These are phyloP conservation scores for Leccinum rimulosum DNA, from an alignment of 768 basidiomycete species.

Conservation along the genomic window DNA sequence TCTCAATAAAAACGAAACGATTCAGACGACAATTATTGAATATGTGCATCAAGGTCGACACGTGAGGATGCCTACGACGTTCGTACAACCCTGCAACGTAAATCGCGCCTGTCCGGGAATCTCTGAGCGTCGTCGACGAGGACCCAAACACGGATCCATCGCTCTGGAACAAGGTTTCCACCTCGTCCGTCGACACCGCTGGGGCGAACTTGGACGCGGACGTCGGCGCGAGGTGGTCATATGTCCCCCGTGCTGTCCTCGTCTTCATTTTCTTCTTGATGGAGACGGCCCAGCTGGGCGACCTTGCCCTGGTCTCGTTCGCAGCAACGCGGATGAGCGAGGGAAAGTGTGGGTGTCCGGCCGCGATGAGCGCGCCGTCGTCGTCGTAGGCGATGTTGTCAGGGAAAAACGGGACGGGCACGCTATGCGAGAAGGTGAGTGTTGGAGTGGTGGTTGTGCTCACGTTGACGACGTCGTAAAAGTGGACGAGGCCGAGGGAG, in stretches of 20 bases:
- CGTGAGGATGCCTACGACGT: constrained; percentile 44
- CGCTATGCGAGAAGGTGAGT: constrained; percentile 37
- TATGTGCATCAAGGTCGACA: constrained; percentile 36
- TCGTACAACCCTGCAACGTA: constrained; percentile 62
- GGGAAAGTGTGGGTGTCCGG: constrained; percentile 67
- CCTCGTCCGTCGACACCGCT: constrained; percentile 34
- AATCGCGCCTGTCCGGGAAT: constrained; percentile 45
- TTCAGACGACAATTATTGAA: background rate
- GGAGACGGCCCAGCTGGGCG: constrained; percentile 61
- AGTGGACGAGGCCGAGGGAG: constrained; percentile 41
- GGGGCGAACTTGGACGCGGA: constrained; percentile 44
- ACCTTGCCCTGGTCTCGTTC: constrained; percentile 36
- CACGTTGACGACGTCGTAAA: constrained; percentile 48
- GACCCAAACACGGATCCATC: constrained; percentile 59
- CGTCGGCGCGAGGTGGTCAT: constrained; percentile 47
- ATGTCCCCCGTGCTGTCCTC: constrained; percentile 13
- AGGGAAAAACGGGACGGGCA: constrained; percentile 55
- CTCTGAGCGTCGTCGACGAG: constrained; percentile 52
- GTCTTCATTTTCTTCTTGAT: constrained; percentile 22
- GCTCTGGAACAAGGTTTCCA: constrained; percentile 74
- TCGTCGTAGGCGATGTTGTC: constrained; percentile 63
- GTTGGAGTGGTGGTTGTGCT: constrained; percentile 37
- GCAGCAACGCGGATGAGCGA: constrained; percentile 45
- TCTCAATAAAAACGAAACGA: background rate
- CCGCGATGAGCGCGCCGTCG: constrained; percentile 46